Evolutionary conservation across 2,329 filamentous ascomycete species (phyloP).

Genomic region (Colletotrichum horii): DNA sequence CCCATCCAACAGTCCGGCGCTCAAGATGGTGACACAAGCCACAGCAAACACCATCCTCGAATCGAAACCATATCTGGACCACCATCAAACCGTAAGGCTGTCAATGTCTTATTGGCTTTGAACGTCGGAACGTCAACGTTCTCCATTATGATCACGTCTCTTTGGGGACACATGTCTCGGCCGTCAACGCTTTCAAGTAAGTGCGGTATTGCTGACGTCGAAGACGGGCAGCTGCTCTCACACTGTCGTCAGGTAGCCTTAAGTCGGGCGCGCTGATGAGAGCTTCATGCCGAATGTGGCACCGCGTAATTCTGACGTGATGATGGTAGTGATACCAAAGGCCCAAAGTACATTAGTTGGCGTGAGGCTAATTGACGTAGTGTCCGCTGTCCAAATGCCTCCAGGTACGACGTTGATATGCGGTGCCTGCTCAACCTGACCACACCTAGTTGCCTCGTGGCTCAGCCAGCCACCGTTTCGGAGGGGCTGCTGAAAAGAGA

Average conservation of each 20-base stretch:
- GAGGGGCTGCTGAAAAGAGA: background rate
- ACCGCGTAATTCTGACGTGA: background rate
- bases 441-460: background rate
- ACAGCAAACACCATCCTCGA: background rate
- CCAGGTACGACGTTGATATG: background rate
- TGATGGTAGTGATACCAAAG: background rate
- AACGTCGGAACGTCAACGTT: background rate
- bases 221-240: background rate
- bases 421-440: background rate
- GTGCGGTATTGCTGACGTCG: background rate
- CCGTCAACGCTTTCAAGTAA: background rate
- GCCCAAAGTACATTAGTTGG: background rate
- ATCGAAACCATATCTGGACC: background rate
- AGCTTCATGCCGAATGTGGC: background rate
- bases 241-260: background rate
- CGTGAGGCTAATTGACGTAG: background rate
- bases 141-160: background rate
- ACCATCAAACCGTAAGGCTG: constrained; percentile 2
- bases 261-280: background rate
- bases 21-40: background rate
- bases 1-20: background rate
- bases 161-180: background rate
- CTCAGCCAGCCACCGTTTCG: background rate
- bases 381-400: background rate
- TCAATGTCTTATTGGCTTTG: background rate